These are phyloP conservation scores for Termitomyces bulborhizus DNA, from an alignment of 768 basidiomycete genomes.

Conservation along the genomic window DNA sequence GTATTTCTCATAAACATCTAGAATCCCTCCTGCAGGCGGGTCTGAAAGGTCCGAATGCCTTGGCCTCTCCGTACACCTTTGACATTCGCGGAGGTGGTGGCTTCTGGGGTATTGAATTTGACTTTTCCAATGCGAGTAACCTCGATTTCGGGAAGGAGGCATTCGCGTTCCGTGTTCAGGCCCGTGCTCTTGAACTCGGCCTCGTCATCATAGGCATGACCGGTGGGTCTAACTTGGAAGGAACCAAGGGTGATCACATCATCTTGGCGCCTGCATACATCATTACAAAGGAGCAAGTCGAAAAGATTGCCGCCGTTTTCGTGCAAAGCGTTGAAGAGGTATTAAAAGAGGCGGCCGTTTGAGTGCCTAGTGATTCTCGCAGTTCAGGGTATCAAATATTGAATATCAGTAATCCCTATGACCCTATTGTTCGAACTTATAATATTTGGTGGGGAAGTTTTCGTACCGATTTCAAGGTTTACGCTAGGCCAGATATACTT, in stretches of 20 bases:
- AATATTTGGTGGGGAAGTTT: no score
- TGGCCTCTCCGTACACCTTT: slow-evolving; percentile 60
- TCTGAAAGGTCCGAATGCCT: slow-evolving; percentile 47
- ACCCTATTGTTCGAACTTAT: no score
- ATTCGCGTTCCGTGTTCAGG: slow-evolving; percentile 70
- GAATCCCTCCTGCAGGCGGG: slow-evolving; percentile 47
- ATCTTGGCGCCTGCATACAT: slow-evolving; percentile 82
- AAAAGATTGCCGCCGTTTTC: slow-evolving; percentile 47
- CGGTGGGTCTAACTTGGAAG: slow-evolving; percentile 64
- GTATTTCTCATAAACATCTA: slow-evolving; percentile 8
- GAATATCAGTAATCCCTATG: no score
- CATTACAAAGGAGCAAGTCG: slow-evolving; percentile 61
- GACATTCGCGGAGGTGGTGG: slow-evolving; percentile 82
- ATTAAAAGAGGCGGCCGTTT: slow-evolving; percentile 30
- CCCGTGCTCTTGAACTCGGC: slow-evolving; percentile 58
- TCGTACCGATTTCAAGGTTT: no score
- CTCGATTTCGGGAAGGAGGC: slow-evolving; percentile 43
- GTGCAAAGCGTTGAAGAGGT: slow-evolving; percentile 65
- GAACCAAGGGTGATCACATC: slow-evolving; percentile 63
- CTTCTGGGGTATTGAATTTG: slow-evolving; percentile 84
- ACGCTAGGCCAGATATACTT: no score
- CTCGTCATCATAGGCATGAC: slow-evolving; percentile 70
- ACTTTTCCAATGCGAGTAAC: slow-evolving; percentile 45
- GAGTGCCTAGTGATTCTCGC: no score
- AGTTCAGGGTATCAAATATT: no score